phyloP scores from a whole-genome alignment of 164 flowering plant genomes.

The Dillenia suffruticosa region DNA sequence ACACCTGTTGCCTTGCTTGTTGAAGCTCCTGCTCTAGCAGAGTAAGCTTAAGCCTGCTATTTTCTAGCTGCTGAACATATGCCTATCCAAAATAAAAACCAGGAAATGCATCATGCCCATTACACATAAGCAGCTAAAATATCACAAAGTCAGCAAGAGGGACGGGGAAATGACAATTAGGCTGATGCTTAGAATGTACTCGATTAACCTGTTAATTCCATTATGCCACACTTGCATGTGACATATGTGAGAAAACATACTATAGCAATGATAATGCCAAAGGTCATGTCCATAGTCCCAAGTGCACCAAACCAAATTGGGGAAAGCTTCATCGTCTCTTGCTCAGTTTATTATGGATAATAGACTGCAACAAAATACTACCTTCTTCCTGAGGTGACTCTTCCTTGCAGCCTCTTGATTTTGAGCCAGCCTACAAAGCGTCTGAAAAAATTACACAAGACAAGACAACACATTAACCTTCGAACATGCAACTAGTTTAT shows the following conservation, averaged over 20 bases:
- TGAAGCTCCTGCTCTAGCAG: slow-evolving; percentile 86
- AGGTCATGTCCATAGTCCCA: no score
- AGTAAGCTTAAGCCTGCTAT: slow-evolving; percentile 56
- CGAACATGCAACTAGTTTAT: not conserved
- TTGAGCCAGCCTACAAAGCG: slow-evolving; percentile 80
- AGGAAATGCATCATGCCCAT: slow-evolving; percentile 1
- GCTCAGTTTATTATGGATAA: no score
- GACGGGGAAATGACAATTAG: no score
- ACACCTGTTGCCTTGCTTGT: slow-evolving; percentile 75
- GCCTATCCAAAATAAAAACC: slow-evolving; percentile 53
- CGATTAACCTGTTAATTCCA: no score
- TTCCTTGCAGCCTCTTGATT: slow-evolving; percentile 88
- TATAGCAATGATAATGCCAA: no score
- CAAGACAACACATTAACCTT: slow-evolving; percentile 1
- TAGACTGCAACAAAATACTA: slow-evolving; percentile 14
- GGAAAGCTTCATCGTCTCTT: no score
- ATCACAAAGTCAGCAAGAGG: no score
- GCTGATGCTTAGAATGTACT: no score
- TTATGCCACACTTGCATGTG: no score
- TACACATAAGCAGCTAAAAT: no score
- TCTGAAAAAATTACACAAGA: slow-evolving; percentile 26
- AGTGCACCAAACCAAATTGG: no score
- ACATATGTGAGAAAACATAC: no score
- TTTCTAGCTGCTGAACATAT: slow-evolving; percentile 90
- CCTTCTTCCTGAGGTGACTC: slow-evolving; percentile 80